A percentile compares a stretch with the other conserved stretches of the same genome.
Conservation (phyloP, 208 protist species). For the Trypanosoma avium region DNA sequence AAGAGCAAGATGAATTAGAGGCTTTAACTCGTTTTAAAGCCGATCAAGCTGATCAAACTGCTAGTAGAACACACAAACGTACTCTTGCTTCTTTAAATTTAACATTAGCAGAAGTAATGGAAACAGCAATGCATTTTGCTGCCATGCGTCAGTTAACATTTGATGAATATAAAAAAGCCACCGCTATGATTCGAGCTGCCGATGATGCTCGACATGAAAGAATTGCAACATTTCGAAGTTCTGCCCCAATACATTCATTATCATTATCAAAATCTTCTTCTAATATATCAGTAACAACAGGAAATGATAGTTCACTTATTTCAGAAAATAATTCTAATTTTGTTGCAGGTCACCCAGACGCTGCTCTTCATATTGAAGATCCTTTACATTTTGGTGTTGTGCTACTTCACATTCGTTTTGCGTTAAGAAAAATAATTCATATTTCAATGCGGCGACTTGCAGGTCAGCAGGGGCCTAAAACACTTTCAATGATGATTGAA, state of each 20-base stretch:
- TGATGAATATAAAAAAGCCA: slow-evolving; percentile 44
- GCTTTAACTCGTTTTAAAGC: slow-evolving; percentile 38
- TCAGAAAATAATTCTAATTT: neutral
- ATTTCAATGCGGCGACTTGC: slow-evolving; percentile 65
- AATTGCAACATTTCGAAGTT: slow-evolving; percentile 42
- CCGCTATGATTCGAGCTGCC: slow-evolving; percentile 65
- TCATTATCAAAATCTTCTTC: neutral
- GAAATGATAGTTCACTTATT: neutral
- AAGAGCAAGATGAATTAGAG: slow-evolving; percentile 31
- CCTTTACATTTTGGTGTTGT: slow-evolving; percentile 75
- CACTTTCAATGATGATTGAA: slow-evolving; percentile 63
- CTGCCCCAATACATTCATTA: slow-evolving; percentile 16
- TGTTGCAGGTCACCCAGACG: slow-evolving; percentile 38
- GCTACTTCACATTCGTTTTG: slow-evolving; percentile 81
- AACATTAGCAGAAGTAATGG: slow-evolving; percentile 61
- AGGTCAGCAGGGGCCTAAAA: slow-evolving; percentile 47
- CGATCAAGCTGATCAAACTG: slow-evolving; percentile 38
- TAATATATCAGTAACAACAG: neutral
- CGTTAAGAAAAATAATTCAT: slow-evolving; percentile 84
- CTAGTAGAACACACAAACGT: slow-evolving; percentile 57
- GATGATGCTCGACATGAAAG: slow-evolving; percentile 72
- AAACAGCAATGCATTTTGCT: slow-evolving; percentile 71
- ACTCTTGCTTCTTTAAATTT: slow-evolving; percentile 64
- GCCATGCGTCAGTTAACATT: slow-evolving; percentile 40
- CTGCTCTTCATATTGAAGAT: slow-evolving; percentile 67